Conservation (phyloP, 2,329 filamentous ascomycete genomes). For the Diaporthe vexans region DNA sequence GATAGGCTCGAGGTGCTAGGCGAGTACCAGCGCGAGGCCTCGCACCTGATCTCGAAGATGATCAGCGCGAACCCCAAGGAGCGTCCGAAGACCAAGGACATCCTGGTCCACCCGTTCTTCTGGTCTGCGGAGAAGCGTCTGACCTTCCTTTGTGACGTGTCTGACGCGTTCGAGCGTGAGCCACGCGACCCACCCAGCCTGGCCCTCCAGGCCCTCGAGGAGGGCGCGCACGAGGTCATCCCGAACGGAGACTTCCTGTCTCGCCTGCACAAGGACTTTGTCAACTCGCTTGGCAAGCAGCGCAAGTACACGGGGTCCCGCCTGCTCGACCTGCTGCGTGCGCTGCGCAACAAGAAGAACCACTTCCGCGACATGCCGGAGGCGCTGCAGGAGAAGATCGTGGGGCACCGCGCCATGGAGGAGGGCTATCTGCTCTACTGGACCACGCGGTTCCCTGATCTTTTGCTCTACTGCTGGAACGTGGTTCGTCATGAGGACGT, state of each 20-base stretch:
- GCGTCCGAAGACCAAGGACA: slow-evolving; percentile 80
- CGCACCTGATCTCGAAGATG: slow-evolving; percentile 90
- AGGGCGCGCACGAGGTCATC: slow-evolving; percentile 65
- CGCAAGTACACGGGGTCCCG: slow-evolving; percentile 90
- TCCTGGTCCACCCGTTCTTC: slow-evolving; percentile 96
- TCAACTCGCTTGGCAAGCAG: slow-evolving; percentile 92
- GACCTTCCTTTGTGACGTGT: slow-evolving; percentile 94
- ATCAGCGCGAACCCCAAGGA: slow-evolving; percentile 66
- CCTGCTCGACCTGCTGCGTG: slow-evolving; percentile 88
- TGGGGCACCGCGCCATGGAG: slow-evolving; percentile 23
- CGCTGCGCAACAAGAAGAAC: slow-evolving; percentile 94
- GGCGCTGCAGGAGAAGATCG: slow-evolving; percentile 75
- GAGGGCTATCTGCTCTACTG: slow-evolving; percentile 89
- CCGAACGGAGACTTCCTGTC: slow-evolving; percentile 81
- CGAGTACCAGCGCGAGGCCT: slow-evolving; percentile 87
- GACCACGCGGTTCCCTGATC: slow-evolving; percentile 81
- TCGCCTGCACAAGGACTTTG: slow-evolving; percentile 82
- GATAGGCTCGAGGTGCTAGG: slow-evolving; percentile 80
- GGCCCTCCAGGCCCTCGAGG: slow-evolving; percentile 73
- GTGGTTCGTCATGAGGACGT: slow-evolving; percentile 73
- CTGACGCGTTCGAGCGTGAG: slow-evolving; percentile 96
- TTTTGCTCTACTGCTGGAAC: slow-evolving; percentile 84
- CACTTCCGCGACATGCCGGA: slow-evolving; percentile 98
- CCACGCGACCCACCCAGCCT: slow-evolving; percentile 83
- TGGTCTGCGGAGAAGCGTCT: slow-evolving; percentile 92